Conservation (phyloP, 208 protist species). For the Acanthamoeba lenticulata region DNA sequence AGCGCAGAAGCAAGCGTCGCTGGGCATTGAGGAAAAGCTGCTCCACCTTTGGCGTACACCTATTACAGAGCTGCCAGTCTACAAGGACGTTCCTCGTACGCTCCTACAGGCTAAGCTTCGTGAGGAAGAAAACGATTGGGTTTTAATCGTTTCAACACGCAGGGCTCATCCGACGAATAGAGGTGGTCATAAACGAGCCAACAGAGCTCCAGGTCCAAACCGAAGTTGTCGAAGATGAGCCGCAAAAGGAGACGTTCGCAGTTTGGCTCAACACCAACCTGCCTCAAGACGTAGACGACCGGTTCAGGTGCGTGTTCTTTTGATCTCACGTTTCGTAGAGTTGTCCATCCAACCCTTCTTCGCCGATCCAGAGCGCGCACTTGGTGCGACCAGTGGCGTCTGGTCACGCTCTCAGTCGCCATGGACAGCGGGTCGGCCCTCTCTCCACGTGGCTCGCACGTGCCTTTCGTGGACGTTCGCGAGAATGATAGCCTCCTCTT, state of each 20-base stretch:
- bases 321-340: not conserved
- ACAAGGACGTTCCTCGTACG: constrained; percentile 31
- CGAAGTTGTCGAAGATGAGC: not conserved
- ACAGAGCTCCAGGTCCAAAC: no score
- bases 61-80: constrained; percentile 16
- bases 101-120: no score
- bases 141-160: not conserved
- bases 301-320: not conserved
- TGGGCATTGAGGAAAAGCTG: not conserved
- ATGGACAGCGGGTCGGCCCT: not conserved
- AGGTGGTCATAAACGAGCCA: not conserved
- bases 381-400: not conserved
- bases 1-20: not conserved
- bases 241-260: not conserved
- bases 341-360: not conserved
- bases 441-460: not conserved
- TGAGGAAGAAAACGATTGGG: not conserved
- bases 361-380: not conserved
- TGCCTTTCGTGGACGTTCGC: not conserved
- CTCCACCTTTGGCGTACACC: not conserved
- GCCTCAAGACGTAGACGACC: not conserved
- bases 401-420: not conserved
- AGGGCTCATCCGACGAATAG: not conserved
- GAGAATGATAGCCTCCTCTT: not conserved
- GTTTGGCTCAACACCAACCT: constrained; percentile 38